Percentiles rank a stretch among this genome's conserved stretches.
Conservation (phyloP, 2,329 filamentous ascomycete genomes). For the Aureobasidium sp. region DNA sequence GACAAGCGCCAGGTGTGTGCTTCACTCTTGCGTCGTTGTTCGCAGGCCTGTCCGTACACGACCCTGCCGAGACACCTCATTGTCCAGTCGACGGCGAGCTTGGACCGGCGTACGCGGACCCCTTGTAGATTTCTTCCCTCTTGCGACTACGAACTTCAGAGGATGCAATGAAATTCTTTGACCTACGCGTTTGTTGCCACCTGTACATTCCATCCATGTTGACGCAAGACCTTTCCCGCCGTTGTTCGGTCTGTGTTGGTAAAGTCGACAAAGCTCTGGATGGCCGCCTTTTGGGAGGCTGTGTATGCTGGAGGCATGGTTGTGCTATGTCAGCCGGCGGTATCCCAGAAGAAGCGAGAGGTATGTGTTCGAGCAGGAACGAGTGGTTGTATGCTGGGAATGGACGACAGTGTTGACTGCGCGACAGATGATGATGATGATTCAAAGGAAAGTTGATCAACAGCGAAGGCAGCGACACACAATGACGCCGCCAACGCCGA, state of each 20-base stretch:
- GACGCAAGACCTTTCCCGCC: conserved; percentile 38
- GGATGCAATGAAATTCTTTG: neutral
- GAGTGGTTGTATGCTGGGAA: neutral
- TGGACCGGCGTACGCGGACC: neutral
- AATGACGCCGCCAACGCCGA: neutral
- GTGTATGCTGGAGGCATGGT: conserved; percentile 41
- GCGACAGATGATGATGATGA: neutral
- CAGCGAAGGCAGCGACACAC: neutral
- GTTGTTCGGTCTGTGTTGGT: conserved; percentile 37
- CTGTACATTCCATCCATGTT: conserved; percentile 36
- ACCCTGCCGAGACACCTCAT: neutral
- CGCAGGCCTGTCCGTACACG: too few species aligned
- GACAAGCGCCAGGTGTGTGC: neutral
- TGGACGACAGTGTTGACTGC: neutral
- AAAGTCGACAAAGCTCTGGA: conserved; percentile 36
- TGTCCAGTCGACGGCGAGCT: neutral
- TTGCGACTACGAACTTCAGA: neutral
- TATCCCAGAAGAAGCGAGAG: neutral
- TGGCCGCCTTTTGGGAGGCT: conserved; percentile 37
- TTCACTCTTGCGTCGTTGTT: neutral
- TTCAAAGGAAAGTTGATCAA: conserved; percentile 1
- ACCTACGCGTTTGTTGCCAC: conserved; percentile 41
- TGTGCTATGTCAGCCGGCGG: conserved; percentile 9
- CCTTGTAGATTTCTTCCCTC: neutral
- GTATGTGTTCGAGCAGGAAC: neutral